A percentile compares a stretch with the other conserved stretches of the same genome.
These are phyloP conservation scores for Pythium angustatum DNA, from an alignment of 352 stramenopile genomes.

Conservation along the genomic window DNA sequence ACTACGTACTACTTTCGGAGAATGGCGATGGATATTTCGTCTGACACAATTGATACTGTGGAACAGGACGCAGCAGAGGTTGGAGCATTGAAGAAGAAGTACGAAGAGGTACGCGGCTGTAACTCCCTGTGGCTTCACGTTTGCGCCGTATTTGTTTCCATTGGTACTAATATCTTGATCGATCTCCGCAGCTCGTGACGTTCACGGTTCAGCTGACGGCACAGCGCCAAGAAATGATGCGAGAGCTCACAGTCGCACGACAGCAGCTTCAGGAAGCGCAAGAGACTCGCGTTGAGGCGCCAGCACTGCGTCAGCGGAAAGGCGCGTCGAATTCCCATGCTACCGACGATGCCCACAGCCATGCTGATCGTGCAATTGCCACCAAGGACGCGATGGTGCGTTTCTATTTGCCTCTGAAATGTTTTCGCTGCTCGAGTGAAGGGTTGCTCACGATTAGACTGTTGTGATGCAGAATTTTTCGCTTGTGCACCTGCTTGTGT, in stretches of 20 bases:
- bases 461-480: constrained; percentile 51
- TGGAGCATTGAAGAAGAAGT: constrained; percentile 81
- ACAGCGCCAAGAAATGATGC: constrained; percentile 84
- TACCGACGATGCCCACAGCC: constrained; percentile 36
- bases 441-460: not conserved
- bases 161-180: too few species aligned
- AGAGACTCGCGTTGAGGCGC: constrained; percentile 49
- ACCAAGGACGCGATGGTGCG: constrained; percentile 62
- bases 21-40: too few species aligned
- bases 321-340: constrained; percentile 25
- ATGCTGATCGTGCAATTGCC: constrained; percentile 34
- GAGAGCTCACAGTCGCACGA: constrained; percentile 67
- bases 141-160: too few species aligned
- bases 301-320: constrained; percentile 75
- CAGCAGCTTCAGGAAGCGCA: constrained; percentile 76
- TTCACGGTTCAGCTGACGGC: constrained; percentile 89
- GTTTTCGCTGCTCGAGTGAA: constrained; percentile 1
- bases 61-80: constrained; percentile 60
- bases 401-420: too few species aligned
- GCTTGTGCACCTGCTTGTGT: constrained; percentile 83
- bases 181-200: constrained; percentile 83
- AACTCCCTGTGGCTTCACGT: too few species aligned
- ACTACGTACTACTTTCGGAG: not conserved
- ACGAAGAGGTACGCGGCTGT: constrained; percentile 86
- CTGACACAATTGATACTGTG: not conserved